Conservation (phyloP, 2,329 filamentous ascomycete species). For the Xylariaceae sp. region DNA sequence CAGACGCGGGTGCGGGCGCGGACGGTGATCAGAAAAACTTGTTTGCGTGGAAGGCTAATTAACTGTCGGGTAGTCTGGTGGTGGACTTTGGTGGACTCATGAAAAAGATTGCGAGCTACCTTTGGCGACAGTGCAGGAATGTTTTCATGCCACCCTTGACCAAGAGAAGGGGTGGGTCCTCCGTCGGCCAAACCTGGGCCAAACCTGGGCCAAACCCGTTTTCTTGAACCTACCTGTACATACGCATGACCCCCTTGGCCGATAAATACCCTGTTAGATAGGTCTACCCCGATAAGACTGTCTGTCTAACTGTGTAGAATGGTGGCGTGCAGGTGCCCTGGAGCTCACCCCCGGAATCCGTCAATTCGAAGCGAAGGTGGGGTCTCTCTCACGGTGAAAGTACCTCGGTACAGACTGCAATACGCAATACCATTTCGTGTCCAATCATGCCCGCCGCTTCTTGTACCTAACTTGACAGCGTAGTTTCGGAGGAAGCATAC, state of each 20-base stretch:
- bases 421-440: too few species aligned
- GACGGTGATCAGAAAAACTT: conserved; percentile 3
- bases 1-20: neutral
- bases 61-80: too few species aligned
- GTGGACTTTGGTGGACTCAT: neutral
- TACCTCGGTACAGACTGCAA: too few species aligned
- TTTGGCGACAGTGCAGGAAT: neutral
- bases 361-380: too few species aligned
- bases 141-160: neutral
- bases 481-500: too few species aligned
- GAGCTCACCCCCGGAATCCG: too few species aligned
- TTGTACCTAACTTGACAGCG: too few species aligned
- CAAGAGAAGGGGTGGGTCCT: neutral
- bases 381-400: too few species aligned
- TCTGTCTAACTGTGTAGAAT: too few species aligned
- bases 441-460: too few species aligned
- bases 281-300: neutral
- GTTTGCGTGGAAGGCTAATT: conserved; percentile 1
- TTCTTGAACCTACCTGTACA: neutral
- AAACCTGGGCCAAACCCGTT: neutral
- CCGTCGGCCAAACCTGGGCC: too few species aligned
- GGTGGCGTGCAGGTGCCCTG: too few species aligned
- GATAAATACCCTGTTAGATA: neutral
- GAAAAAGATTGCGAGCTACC: conserved; percentile 1
- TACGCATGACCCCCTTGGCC: neutral